These are phyloP conservation scores for Parascedosporium putredinis DNA, from an alignment of 2,329 filamentous ascomycete species.

Conservation along the genomic window DNA sequence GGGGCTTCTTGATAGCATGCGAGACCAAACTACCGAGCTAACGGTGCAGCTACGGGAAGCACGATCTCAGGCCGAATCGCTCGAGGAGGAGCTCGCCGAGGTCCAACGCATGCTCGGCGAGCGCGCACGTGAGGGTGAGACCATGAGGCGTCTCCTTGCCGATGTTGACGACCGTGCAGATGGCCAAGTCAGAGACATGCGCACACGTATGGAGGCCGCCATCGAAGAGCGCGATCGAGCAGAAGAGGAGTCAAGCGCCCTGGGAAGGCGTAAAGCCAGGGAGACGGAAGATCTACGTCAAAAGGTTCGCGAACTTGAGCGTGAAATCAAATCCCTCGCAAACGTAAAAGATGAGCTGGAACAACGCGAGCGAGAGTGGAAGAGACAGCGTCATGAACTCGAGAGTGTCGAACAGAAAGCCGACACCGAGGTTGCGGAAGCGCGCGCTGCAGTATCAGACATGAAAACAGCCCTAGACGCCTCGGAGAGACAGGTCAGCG, in stretches of 20 bases:
- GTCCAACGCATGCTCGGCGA: constrained; percentile 78
- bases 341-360: constrained; percentile 73
- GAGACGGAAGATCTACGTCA: constrained; percentile 80
- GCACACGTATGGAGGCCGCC: constrained; percentile 75
- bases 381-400: constrained; percentile 61
- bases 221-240: constrained; percentile 89
- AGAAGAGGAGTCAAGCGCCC: constrained; percentile 77
- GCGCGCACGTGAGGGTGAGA: constrained; percentile 83
- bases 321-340: constrained; percentile 57
- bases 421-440: constrained; percentile 62
- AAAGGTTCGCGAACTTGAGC: constrained; percentile 72
- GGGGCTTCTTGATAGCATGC: constrained; percentile 80
- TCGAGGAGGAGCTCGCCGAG: constrained; percentile 88
- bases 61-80: constrained; percentile 66
- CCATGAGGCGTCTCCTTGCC: constrained; percentile 78
- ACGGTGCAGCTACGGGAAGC: constrained; percentile 86
- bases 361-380: constrained; percentile 62
- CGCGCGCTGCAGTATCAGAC: constrained; percentile 65
- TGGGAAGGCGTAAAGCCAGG: constrained; percentile 63
- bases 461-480: constrained; percentile 75
- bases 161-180: constrained; percentile 82
- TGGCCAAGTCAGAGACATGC: constrained; percentile 75
- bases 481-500: constrained; percentile 71
- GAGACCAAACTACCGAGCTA: constrained; percentile 82
- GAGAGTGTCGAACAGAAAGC: constrained; percentile 61